A percentile compares a stretch with the other conserved stretches of the same genome.
These are phyloP conservation scores for Circinella umbellata DNA, from an alignment of 371 early-diverging fungal genomes.

Conservation along the genomic window DNA sequence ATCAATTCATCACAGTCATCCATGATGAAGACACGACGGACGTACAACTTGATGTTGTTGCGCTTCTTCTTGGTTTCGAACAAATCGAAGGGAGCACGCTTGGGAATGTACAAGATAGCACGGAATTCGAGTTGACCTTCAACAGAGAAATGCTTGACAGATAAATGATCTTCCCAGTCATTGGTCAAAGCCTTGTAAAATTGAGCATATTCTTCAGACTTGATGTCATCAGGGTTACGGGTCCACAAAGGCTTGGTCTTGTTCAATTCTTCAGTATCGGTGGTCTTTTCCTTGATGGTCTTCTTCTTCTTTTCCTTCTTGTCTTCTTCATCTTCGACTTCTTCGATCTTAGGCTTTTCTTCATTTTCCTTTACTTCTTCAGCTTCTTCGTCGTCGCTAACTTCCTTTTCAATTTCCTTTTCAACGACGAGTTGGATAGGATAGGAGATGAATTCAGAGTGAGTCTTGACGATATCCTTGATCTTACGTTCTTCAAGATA, in stretches of 20 bases:
- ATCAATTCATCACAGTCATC: constrained; percentile 77
- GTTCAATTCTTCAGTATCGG: constrained; percentile 63
- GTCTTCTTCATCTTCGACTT: constrained; percentile 55
- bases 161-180: constrained; percentile 72
- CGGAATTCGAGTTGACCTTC: constrained; percentile 87
- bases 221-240: constrained; percentile 76
- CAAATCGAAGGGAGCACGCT: constrained; percentile 69
- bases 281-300: constrained; percentile 67
- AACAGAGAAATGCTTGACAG: constrained; percentile 77
- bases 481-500: constrained; percentile 59
- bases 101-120: constrained; percentile 80
- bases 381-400: constrained; percentile 73
- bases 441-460: constrained; percentile 82
- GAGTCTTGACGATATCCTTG: constrained; percentile 74
- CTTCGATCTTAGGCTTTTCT: constrained; percentile 66
- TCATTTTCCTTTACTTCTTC: constrained; percentile 69
- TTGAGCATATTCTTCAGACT: constrained; percentile 74
- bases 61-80: constrained; percentile 70
- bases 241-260: constrained; percentile 88
- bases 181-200: constrained; percentile 88
- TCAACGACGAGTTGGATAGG: constrained; percentile 51
- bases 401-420: constrained; percentile 80
- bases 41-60: constrained; percentile 85
- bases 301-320: constrained; percentile 80
- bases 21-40: constrained; percentile 88